A percentile compares a stretch with the other conserved stretches of the same genome.
Conservation (phyloP, 306 rosid genomes). For the Cicer pinnatifidum region DNA sequence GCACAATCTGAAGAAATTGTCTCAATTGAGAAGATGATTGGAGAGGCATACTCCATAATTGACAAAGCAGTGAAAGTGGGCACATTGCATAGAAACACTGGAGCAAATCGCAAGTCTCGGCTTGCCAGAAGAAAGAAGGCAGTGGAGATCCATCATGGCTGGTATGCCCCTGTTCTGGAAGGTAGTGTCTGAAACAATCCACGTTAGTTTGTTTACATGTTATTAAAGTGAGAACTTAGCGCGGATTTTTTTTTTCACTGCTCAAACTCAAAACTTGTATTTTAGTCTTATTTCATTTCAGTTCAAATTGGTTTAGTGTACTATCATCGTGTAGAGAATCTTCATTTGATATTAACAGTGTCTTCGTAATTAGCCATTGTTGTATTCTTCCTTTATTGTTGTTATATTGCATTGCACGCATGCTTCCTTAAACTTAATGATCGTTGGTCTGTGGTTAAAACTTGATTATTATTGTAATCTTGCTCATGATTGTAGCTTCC, state of each 20-base stretch:
- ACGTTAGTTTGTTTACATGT: constrained; percentile 25
- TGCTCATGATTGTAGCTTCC: constrained; percentile 25
- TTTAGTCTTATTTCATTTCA: constrained; percentile 40
- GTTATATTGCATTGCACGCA: constrained; percentile 13
- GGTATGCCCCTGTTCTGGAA: constrained; percentile 75
- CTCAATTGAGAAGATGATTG: constrained; percentile 83
- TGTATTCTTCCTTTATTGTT: not conserved
- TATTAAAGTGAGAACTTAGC: constrained; percentile 37
- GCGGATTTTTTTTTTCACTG: constrained; percentile 27
- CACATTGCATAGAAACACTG: constrained; percentile 86
- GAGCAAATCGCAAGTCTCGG: constrained; percentile 87
- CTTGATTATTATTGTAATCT: not conserved
- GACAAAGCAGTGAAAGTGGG: constrained; percentile 97
- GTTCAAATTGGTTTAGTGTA: constrained; percentile 41
- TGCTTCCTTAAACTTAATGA: constrained; percentile 8
- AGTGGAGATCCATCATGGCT: constrained; percentile 90
- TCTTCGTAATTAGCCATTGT: constrained; percentile 30
- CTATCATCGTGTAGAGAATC: constrained; percentile 32
- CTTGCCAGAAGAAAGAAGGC: constrained; percentile 92
- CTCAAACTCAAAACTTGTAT: constrained; percentile 43
- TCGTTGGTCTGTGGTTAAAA: not conserved
- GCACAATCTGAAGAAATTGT: constrained; percentile 77
- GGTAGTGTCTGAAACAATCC: constrained; percentile 51
- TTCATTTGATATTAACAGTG: constrained; percentile 37
- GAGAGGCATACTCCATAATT: constrained; percentile 85